Conservation (phyloP, 2,329 filamentous ascomycete genomes). For the Pseudocercospora musae region DNA sequence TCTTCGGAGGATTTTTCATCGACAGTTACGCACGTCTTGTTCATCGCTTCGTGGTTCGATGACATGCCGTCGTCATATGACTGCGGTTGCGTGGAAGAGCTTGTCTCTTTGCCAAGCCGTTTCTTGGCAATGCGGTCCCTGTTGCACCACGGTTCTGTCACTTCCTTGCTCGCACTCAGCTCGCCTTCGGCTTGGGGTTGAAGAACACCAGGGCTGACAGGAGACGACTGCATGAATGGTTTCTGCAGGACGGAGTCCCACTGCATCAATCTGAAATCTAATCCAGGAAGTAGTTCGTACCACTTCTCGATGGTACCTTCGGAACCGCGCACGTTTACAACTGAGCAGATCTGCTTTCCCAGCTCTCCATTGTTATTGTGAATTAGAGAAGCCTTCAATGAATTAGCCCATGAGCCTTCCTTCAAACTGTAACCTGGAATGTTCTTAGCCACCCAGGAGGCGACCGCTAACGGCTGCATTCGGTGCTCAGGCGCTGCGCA, state of each 20-base stretch:
- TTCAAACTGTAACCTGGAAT: conserved; percentile 24
- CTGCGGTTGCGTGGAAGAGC: neutral
- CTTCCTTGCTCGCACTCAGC: neutral
- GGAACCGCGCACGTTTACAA: neutral
- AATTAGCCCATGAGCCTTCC: conserved; percentile 19
- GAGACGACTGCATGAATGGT: conserved; percentile 2
- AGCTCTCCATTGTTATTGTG: conserved; percentile 10
- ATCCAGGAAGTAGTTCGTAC: conserved; percentile 23
- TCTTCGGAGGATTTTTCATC: neutral
- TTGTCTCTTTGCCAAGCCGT: neutral
- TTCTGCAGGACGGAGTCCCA: conserved; percentile 28
- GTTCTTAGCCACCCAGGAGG: conserved; percentile 31
- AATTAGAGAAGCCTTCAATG: conserved; percentile 17
- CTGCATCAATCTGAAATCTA: conserved; percentile 19
- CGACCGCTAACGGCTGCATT: conserved; percentile 21
- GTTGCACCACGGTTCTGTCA: neutral
- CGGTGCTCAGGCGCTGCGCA: conserved; percentile 22
- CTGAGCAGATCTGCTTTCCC: conserved; percentile 5
- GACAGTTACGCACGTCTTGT: neutral
- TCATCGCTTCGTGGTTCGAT: neutral
- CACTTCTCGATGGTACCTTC: conserved; percentile 5
- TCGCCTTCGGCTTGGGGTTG: neutral
- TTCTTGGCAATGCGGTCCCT: neutral
- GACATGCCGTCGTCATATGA: neutral
- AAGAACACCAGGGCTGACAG: neutral